phyloP scores from a whole-genome alignment of 345 rosid genomes.

The Noccaea caerulescens region DNA sequence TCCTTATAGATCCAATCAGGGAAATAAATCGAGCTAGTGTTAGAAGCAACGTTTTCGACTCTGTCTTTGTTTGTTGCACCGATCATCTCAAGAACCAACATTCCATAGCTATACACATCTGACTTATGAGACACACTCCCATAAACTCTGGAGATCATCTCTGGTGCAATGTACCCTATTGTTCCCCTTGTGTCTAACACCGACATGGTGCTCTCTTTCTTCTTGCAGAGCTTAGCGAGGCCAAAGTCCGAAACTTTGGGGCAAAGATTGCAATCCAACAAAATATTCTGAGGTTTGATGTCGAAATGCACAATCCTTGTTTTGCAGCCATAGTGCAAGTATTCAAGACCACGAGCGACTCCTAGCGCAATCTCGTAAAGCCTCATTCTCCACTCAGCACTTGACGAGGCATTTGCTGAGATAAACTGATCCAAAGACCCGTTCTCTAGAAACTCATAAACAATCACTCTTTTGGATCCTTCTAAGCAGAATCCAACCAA shows the following conservation, averaged over 20 bases:
- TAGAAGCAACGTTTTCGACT: background rate
- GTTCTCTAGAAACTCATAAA: constrained; percentile 45
- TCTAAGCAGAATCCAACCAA: constrained; percentile 50
- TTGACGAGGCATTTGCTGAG: background rate
- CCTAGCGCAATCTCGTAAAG: constrained; percentile 41
- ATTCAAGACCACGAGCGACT: constrained; percentile 54
- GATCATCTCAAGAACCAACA: constrained; percentile 51
- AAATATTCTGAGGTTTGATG: constrained; percentile 56
- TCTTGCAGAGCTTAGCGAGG: constrained; percentile 51
- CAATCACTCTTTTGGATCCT: constrained; percentile 42
- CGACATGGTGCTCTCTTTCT: constrained; percentile 44
- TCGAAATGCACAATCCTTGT: constrained; percentile 55
- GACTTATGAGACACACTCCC: constrained; percentile 50
- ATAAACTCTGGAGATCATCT: constrained; percentile 39
- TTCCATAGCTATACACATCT: constrained; percentile 56
- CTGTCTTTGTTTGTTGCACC: constrained; percentile 35
- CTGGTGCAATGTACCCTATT: constrained; percentile 53
- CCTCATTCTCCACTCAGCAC: background rate
- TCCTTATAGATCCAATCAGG: constrained; percentile 35
- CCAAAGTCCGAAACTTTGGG: constrained; percentile 60
- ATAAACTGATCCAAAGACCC: constrained; percentile 49
- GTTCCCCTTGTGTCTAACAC: constrained; percentile 50
- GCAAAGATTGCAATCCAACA: constrained; percentile 42
- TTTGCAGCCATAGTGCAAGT: constrained; percentile 56
- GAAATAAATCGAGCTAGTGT: constrained; percentile 44